Conservation (phyloP, 1,284 basidiomycete species). For the Austroboletus novae-zelandiae region DNA sequence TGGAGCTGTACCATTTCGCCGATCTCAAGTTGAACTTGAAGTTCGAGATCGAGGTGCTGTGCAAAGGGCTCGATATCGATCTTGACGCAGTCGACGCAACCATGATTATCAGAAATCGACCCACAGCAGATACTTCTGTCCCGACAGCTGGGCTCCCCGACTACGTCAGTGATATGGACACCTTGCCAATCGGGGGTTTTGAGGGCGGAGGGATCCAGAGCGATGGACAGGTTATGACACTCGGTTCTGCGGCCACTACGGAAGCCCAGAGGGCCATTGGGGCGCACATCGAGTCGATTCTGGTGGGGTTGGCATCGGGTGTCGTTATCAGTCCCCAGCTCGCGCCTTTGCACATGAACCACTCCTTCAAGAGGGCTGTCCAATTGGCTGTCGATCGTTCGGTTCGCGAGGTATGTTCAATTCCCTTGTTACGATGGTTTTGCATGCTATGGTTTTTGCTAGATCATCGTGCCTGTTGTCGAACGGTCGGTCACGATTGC, state of each 20-base stretch:
- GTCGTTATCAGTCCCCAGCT: conserved; percentile 80
- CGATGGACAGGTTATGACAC: conserved; percentile 58
- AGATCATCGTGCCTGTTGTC: conserved; percentile 97
- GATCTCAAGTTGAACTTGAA: conserved; percentile 97
- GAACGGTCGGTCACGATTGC: conserved; percentile 99
- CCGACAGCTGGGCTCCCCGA: conserved; percentile 62
- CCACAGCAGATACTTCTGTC: conserved; percentile 47
- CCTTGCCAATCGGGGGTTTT: conserved; percentile 67
- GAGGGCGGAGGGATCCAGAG: conserved; percentile 48
- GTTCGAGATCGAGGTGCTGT: conserved; percentile 98
- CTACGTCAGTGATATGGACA: conserved; percentile 68
- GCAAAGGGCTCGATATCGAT: conserved; percentile 88
- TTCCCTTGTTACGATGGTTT: neutral
- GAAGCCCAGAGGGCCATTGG: conserved; percentile 64
- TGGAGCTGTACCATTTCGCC: conserved; percentile 95
- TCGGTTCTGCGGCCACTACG: conserved; percentile 53
- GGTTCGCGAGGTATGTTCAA: conserved; percentile 77
- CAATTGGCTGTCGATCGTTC: conserved; percentile 92
- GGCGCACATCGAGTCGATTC: conserved; percentile 75
- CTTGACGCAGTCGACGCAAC: conserved; percentile 87
- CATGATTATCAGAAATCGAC: conserved; percentile 73
- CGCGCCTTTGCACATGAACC: conserved; percentile 72
- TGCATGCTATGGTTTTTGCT: conserved; percentile 1
- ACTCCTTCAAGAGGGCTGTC: conserved; percentile 88
- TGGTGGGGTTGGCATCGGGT: conserved; percentile 70